These are phyloP conservation scores for Thymus mandschuricus DNA, from an alignment of 257 asterid genomes.

Conservation along the genomic window DNA sequence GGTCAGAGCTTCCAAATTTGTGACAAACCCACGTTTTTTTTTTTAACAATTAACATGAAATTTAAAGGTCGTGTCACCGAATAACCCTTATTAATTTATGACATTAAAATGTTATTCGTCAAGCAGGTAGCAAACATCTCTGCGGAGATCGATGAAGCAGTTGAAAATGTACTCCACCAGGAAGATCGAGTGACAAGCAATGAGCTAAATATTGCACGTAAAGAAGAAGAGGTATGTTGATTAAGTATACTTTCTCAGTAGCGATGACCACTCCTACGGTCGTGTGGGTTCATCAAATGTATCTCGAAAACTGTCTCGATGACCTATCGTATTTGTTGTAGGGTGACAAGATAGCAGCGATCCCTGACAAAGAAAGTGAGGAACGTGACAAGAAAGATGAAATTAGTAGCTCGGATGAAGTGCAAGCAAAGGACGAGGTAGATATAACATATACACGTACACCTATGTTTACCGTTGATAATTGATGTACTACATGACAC, in stretches of 20 bases:
- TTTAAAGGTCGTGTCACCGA: no score
- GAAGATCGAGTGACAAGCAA: conserved; percentile 27
- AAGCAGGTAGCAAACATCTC: conserved; percentile 38
- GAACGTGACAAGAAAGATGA: conserved; percentile 34
- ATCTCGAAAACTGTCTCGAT: neutral
- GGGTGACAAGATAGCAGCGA: neutral
- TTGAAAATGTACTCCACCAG: conserved; percentile 24
- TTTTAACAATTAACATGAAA: no score
- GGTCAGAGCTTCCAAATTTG: no score
- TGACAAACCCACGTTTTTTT: no score
- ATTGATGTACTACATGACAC: conserved; percentile 4
- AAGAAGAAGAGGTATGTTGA: conserved; percentile 43
- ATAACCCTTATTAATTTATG: conserved; percentile 19
- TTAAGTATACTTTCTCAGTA: conserved; percentile 16
- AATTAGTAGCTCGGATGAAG: conserved; percentile 31
- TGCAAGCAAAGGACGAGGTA: conserved; percentile 43
- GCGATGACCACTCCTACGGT: neutral
- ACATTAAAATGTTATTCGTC: conserved; percentile 25
- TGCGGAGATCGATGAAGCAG: conserved; percentile 36
- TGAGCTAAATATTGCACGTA: conserved; percentile 26
- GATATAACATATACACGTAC: conserved; percentile 10
- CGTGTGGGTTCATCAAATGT: neutral
- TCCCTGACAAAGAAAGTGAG: conserved; percentile 33
- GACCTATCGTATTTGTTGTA: neutral
- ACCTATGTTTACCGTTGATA: conserved; percentile 17